Base-by-base conservation (phyloP, 164 flowering plant genomes). In the Macadamia tetraphylla region DNA sequence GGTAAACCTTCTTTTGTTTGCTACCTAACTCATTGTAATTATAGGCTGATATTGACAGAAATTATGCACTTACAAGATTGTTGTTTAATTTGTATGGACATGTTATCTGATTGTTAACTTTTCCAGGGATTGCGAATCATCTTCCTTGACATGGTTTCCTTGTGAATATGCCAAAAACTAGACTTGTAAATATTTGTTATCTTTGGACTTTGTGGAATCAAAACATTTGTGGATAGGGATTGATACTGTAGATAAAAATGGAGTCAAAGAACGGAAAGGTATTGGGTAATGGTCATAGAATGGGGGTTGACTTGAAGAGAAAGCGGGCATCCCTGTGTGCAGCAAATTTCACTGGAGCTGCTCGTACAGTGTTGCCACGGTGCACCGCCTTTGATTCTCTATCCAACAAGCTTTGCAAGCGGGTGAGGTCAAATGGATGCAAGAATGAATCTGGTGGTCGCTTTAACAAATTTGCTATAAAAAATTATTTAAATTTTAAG, bases 221-320 rank as follows among this genome's bases (percentile, higher is more conserved):
- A 40, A 72, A 35, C 40, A 2, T 65, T 65, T 68, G 74, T 67
- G 66, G 73, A 64, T 72, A 81, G 82, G 72, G 73, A 81, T 88
- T 79, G 80, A 66, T 79, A 71, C 66, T 72, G 74, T 75, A 70
- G 74, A 69, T 75, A 79, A 59, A 75, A 76, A 94, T 94, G 97
- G 92, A 90, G 74, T 64, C 82, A 65, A 82, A 79, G 74, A 68
- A 62, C 88, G 92, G 64, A 78, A 87, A 79, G 96, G 98, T 71
- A 74, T 94, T 79, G 97, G 97, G 70, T 94, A 86, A 81, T 78
- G 69, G 74, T 2, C 72, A 65, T 29, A 67, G 63, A 43, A 69
- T 73, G 67, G 65, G 71, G 67, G 81, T 74, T 75, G 80, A 78
- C 66, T 61, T 79, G 72, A 94, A 87, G 82, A 83, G 90, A 69